Evolutionary conservation across 176 grass and related monocot genomes (phyloP).

Genomic region (Melocanna baccifera): DNA sequence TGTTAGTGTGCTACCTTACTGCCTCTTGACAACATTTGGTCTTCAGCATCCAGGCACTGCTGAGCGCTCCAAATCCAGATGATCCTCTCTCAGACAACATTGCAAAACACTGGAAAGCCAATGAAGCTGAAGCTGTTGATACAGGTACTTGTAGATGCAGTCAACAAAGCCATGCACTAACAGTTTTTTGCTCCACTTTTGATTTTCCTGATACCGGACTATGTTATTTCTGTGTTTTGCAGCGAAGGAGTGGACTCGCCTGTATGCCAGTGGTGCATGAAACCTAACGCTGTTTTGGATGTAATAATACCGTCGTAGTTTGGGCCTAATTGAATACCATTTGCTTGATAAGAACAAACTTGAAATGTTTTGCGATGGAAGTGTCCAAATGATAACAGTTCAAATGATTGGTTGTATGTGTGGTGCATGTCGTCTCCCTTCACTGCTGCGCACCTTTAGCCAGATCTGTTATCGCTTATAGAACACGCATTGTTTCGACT

Average conservation of each 20-base stretch:
- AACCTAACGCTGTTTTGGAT: slow-evolving; percentile 1
- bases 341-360: slow-evolving; percentile 31
- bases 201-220: background rate
- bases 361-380: background rate
- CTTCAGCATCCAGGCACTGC: slow-evolving; percentile 81
- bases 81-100: slow-evolving; percentile 91
- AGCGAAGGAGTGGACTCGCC: slow-evolving; percentile 87
- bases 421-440: slow-evolving; percentile 13
- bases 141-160: slow-evolving; percentile 49
- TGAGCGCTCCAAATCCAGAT: slow-evolving; percentile 93
- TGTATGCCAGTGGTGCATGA: slow-evolving; percentile 78
- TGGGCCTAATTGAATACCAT: slow-evolving; percentile 11
- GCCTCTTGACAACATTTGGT: slow-evolving; percentile 14
- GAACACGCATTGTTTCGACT: background rate
- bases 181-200: background rate
- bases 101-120: slow-evolving; percentile 94
- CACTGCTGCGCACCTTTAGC: background rate
- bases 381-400: slow-evolving; percentile 14
- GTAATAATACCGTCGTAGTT: slow-evolving; percentile 23
- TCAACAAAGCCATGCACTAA: background rate
- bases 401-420: slow-evolving; percentile 20
- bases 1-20: slow-evolving; percentile 7
- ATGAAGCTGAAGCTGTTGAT: slow-evolving; percentile 89
- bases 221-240: slow-evolving; percentile 12
- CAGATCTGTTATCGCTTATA: background rate